Evolutionary conservation across 148 eudicot genomes (phyloP), one percentile per base, ranked within the genome.

Genomic region (Polygonum aviculare): DNA sequence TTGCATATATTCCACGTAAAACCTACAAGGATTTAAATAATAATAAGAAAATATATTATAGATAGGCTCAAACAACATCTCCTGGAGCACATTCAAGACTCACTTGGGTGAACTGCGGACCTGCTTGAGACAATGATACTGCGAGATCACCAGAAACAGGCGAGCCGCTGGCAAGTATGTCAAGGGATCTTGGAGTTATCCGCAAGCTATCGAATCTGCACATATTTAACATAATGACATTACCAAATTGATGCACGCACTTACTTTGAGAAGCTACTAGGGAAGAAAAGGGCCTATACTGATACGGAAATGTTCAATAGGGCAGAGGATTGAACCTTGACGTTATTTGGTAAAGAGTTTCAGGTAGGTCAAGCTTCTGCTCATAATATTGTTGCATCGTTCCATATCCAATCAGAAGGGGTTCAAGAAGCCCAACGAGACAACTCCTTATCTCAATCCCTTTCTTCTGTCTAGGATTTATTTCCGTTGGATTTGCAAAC

Each of bases 71-170:
- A 70, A 26, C 49, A 18, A 65, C 54, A 74, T 60, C 14, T 67
- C 21, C 72, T 50, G 52, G 78, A 79, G 78, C 18, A 72, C 21
- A 70, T 38, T 2, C n/a, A 72, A 55, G 41, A 67, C 62, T 86
- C 80, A 94, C 98, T 94, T 95, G 98, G 72, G 98, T 95, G 82
- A 95, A 95, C 78, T 95, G 98, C 57, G 97, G 98, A 75, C 97
- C 94, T 59, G 97, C 87, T 83, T 95, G 98, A 71, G 98, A 95
- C 79, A 95, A 81, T 57, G 98, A 89, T 76, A 95, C 98, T 77
- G 98, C 96, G 79, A 95, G 98, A 85, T 92, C 97, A 80, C 98
- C 98, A 90, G 96, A 95, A 83, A 95, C 96, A 69, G 98, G 98
- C 81, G 98, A 81, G 72, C 98, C 98, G 77, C 89, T 84, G 75